Percentiles rank a stretch among this genome's conserved stretches.
Conservation (phyloP, 805 yeast genomes). For the Wickerhamomyces chambardii region DNA sequence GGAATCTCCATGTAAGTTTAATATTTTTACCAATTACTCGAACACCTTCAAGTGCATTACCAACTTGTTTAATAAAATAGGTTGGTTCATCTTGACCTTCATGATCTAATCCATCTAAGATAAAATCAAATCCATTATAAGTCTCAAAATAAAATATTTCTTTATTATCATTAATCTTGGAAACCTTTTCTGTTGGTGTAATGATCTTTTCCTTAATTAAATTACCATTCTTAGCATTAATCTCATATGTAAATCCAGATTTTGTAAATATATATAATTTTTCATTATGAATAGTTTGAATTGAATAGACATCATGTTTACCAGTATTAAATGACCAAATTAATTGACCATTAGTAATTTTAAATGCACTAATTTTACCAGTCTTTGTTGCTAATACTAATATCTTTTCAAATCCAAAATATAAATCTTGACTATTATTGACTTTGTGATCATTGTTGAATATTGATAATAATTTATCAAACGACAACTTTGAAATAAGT, state of each 20-base stretch:
- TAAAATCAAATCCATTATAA: conserved; percentile 9
- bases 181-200: conserved; percentile 5
- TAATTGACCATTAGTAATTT: conserved; percentile 26
- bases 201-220: conserved; percentile 7
- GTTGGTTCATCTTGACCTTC: conserved; percentile 11
- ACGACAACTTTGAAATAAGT: background rate
- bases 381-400: conserved; percentile 30
- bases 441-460: background rate
- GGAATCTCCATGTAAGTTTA: conserved; percentile 29
- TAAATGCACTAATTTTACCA: conserved; percentile 34
- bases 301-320: conserved; percentile 10
- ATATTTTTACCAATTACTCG: conserved; percentile 10
- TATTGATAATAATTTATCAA: no score
- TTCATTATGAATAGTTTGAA: conserved; percentile 13
- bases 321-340: conserved; percentile 29
- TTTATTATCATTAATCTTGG: conserved; percentile 10
- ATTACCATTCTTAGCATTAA: conserved; percentile 21
- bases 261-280: conserved; percentile 9
- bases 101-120: conserved; percentile 13
- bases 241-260: conserved; percentile 10
- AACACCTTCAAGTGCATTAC: conserved; percentile 17
- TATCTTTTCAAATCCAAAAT: conserved; percentile 38
- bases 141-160: conserved; percentile 9
- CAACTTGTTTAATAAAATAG: conserved; percentile 16
- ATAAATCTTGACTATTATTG: conserved; percentile 8